Evolutionary conservation across 352 stramenopile genomes (phyloP), one percentile per base, ranked within the genome.

Genomic region (Phytophthora europaea): DNA sequence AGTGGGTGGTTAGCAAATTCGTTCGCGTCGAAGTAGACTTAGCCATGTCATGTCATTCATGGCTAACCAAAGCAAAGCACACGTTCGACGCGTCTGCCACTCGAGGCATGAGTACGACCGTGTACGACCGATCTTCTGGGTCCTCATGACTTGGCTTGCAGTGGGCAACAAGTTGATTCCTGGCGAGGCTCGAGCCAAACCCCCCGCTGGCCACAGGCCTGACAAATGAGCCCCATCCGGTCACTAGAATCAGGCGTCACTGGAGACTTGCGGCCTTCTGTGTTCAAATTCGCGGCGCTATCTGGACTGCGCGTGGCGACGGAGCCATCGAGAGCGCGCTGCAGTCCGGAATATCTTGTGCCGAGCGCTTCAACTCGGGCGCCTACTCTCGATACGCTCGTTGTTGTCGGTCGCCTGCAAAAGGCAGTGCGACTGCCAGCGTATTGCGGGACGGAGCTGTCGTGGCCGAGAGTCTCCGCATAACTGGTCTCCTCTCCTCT

Each of bases 181-280:
- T 69, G 33, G n/a, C 33, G 61, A 62, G 54, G 58, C 34, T 50
- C 20, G 47, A 57, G 23, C 51, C 43, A 62, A 61, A 8, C 40
- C 43, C 8, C 33, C 4, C n/a, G 73, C 74, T 81, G 70, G 62
- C 70, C 58, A 67, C 74, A 76, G 23, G 8, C 38, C 16, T 68
- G 71, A 52, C 70, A 66, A 81, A 79, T 79, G 66, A 79, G 61
- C 67, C 22, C 28, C 54, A 67, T 56, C 59, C 51, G 61, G 59
- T 73, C 57, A 67, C 72, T 61, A 57, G 57, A 67, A 79, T 67
- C 67, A 70, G 68, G 51, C 57, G 54, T 53, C 45, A 66, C 70
- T 62, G 65, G 45, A 75, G 55, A 43, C 51, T 72, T 66, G 62
- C 59, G 56, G 58, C 58, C 28, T 61, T 72, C 65, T 69, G 70